Evolutionary conservation across 1,284 basidiomycete genomes (phyloP), one percentile per base, ranked within the genome.

Genomic region (Ustilago crameri): DNA sequence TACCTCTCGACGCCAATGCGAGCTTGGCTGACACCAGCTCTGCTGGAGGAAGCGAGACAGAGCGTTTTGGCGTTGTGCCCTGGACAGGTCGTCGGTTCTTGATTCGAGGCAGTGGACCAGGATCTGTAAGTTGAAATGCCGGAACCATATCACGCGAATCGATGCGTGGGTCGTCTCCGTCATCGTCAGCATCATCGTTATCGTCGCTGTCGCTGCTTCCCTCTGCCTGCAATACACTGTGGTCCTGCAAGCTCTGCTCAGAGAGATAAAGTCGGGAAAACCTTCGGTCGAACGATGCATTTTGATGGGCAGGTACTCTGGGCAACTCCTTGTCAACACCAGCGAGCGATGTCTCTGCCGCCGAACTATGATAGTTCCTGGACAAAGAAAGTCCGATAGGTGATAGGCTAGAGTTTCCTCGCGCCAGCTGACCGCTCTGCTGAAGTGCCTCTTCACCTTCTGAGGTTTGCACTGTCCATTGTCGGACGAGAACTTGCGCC

Each of bases 401-500:
- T 8, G 56, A 59, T 10, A 47, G 43, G 3, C 53, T 44, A 9
- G 32, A 9, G 24, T 27, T 35, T 5, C 37, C 49, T 18, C 27
- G 18, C 20, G 9, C 32, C 9, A n/a, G 30, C 14, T n/a, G 27
- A 20, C 23, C 32, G 9, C 12, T 38, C 38, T 22, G 4, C 1
- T 18, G 18, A 3, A 10, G 18, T 17, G 32, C 26, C 34, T 20
- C 18, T 20, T 43, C n/a, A 9, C 27, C 15, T 9, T 48, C 37
- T 34, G 41, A 38, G 22, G 4, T n/a, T 23, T 18, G 9, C 14
- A 46, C 20, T 15, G 34, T 23, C 41, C 63, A 56, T 43, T 71
- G 72, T 9, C 72, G 57, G 8, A 74, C 47, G 10, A 56, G 48
- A 15, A 74, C 52, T 18, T 51, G 63, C 5, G 72, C 72, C n/a